Base-by-base conservation (phyloP, 2,329 filamentous ascomycete genomes). In the Phialophora expanda region DNA sequence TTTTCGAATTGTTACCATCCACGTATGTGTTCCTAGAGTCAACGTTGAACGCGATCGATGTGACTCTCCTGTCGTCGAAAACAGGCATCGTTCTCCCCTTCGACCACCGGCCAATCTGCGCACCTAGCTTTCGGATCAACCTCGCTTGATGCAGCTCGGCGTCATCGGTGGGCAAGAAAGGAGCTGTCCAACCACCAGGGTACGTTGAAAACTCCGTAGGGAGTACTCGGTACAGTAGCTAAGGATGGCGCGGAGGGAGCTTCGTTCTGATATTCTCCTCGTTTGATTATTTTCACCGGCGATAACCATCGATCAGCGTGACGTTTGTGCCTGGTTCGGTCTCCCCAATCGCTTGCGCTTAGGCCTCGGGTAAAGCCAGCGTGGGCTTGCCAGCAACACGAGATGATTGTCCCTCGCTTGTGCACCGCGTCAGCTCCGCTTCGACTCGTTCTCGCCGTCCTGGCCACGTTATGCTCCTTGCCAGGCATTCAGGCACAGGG, bases 401-500 rank as follows among this genome's bases (percentile, higher is more conserved):
- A 51, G 53, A 63, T 41, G 22, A 48, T 57, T 41, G 48, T 38
- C 26, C 41, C 54, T 44, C 30, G 38, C 62, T 56, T 50, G 44
- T 59, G 26, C 55, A 50, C 34, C 5, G 53, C 62, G 56, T 22
- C 48, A 50, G 32, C 34, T 46, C n/a, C 44, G 6, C 51, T 56
- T 14, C 32, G 30, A 14, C 41, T 61, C 38, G 22, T 14, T 26
- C 41, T 58, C 28, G 34, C 56, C 24, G 51, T 50, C 26, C 38
- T 66, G 17, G 24, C 44, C 30, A 48, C 61, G 51, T 30, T 34
- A 53, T 66, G 41, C 50, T 34, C 48, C 30, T 48, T 65, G 3
- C 61, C 53, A 1, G 28, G 28, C 24, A 58, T 44, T 14, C 30
- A 61, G 44, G 58, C 48, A 4, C 67, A 69, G 50, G 67, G 67